Conservation (phyloP, 2,329 filamentous ascomycete genomes). For the Zymoseptoria crescenta region DNA sequence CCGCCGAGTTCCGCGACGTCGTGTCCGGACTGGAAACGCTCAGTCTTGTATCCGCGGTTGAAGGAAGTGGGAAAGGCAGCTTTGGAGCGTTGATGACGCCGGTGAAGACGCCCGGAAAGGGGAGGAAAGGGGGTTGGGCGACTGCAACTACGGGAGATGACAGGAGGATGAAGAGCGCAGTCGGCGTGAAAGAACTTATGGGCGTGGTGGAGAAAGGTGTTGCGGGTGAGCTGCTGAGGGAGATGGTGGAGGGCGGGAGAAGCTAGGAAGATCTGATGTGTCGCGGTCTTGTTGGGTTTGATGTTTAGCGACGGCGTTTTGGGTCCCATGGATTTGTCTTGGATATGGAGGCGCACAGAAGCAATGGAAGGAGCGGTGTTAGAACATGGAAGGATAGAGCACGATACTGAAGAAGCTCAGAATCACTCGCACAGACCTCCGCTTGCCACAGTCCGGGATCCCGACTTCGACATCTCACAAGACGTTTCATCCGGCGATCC, state of each 20-base stretch:
- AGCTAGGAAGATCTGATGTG: background rate
- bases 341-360: background rate
- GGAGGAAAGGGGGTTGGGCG: conserved; percentile 33
- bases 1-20: conserved; percentile 90
- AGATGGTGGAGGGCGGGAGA: conserved; percentile 29
- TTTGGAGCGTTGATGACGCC: conserved; percentile 55
- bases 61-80: conserved; percentile 55
- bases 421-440: too few species aligned
- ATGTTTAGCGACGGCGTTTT: background rate
- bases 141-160: conserved; percentile 54
- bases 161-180: conserved; percentile 30
- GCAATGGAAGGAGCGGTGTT: background rate
- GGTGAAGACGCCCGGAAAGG: conserved; percentile 59
- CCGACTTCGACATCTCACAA: too few species aligned
- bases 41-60: conserved; percentile 63
- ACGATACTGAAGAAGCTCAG: too few species aligned
- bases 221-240: conserved; percentile 30
- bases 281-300: background rate
- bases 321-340: background rate
- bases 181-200: conserved; percentile 29
- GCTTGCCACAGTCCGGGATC: too few species aligned
- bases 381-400: background rate
- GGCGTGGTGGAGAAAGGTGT: conserved; percentile 26
- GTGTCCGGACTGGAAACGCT: conserved; percentile 82
- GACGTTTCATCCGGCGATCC: too few species aligned